A percentile compares a stretch with the other conserved stretches of the same genome.
These are phyloP conservation scores for Flaveria sonorensis DNA, from an alignment of 129 eudicot species.

Conservation along the genomic window DNA sequence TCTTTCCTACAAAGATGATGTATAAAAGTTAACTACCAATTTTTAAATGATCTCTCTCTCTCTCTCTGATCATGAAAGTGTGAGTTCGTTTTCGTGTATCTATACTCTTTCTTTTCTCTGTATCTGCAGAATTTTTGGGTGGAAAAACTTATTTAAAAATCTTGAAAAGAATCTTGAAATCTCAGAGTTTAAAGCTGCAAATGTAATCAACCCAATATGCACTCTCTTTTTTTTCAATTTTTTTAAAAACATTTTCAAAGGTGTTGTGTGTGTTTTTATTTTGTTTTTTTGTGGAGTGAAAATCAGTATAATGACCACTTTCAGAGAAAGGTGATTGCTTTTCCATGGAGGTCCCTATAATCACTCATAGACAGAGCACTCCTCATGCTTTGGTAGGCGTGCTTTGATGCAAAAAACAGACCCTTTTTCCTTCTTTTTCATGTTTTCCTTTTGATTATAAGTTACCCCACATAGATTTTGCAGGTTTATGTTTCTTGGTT, in stretches of 20 bases:
- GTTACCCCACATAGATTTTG: constrained; percentile 79
- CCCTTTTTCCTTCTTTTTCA: constrained; percentile 35
- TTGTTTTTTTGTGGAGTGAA: constrained; percentile 46
- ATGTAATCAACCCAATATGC: constrained; percentile 46
- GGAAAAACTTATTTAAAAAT: neutral
- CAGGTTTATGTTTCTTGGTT: constrained; percentile 83
- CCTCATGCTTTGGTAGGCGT: constrained; percentile 96
- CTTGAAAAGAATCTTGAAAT: constrained; percentile 30
- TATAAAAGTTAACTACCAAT: constrained; percentile 41
- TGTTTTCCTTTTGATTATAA: constrained; percentile 47
- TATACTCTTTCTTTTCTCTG: constrained; percentile 39
- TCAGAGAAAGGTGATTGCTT: constrained; percentile 87
- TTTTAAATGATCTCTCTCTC: constrained; percentile 29
- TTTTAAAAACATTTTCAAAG: too few species aligned
- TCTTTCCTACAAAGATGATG: constrained; percentile 38
- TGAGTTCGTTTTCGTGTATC: constrained; percentile 63
- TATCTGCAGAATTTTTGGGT: constrained; percentile 22
- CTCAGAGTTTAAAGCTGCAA: constrained; percentile 63
- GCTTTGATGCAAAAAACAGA: constrained; percentile 68
- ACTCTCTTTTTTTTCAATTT: constrained; percentile 28
- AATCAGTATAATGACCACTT: constrained; percentile 51
- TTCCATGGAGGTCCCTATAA: constrained; percentile 46
- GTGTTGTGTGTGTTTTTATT: constrained; percentile 15
- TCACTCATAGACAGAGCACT: constrained; percentile 62
- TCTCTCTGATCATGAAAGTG: constrained; percentile 33